Evolutionary conservation across 2,329 filamentous ascomycete species (phyloP), one percentile per base, ranked within the genome.

Genomic region (Lachnellula occidentalis): DNA sequence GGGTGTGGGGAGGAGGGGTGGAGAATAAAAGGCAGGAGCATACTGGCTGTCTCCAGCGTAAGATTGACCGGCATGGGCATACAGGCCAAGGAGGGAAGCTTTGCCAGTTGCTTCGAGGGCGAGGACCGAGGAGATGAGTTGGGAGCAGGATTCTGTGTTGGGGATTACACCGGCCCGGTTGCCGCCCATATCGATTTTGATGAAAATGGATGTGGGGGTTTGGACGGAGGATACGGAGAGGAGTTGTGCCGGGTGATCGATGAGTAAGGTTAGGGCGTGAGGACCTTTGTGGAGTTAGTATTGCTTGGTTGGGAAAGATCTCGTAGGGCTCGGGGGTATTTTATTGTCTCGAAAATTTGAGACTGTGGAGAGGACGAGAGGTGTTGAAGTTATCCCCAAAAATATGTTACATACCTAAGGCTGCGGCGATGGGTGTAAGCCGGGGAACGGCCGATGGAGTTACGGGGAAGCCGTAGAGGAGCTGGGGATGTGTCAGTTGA

Each of bases 181-280:
- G 61, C 83, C 83, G 11, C 87, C 87, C 49, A 87, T 84, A 67
- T 92, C 87, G 39, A 92, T 80, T 64, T 92, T 92, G 64, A 92
- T 73, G 65, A 85, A 88, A 14, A 88, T 73, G 0, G 74, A 75
- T 3, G 83, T 79, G 1, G 72, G 68, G 46, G 73, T 71, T 15
- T 76, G 66, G 45, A 78, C 71, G 5, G 77, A 65, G 0, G 72
- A 65, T n/a, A 81, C 69, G 5, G 76, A 70, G 1, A 74, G 66
- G 2, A 89, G 68, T 66, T 90, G 86, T 11, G 76, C 74, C 0
- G 77, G 72, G 67, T 91, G 81, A 67, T 94, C 88, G 51, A 91
- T 74, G 3, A 43, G 41, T 12, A 43, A 5, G 17, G n/a, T 4
- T 12, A 43, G 41, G 21, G 41, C 4, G 21, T 43, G 41, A 21